Evolutionary conservation across 768 basidiomycete species (phyloP).

Genomic region (Tulasnella sp.): DNA sequence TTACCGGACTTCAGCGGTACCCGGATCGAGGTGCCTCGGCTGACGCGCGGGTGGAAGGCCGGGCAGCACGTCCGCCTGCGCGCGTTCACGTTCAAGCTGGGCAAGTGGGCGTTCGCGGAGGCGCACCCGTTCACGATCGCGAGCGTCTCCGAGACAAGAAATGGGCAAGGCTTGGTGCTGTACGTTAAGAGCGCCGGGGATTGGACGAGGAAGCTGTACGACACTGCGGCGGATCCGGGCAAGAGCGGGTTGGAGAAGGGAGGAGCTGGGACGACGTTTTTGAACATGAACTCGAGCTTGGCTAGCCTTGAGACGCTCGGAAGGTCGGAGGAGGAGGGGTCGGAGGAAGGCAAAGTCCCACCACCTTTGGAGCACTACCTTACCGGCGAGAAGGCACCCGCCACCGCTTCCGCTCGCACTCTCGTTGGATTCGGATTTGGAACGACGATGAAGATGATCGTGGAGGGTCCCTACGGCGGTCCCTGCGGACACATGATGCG

Average conservation of each 20-base stretch:
- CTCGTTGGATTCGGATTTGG: constrained; percentile 45
- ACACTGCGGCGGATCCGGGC: constrained; percentile 47
- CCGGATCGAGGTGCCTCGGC: constrained; percentile 28
- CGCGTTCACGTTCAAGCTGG: constrained; percentile 42
- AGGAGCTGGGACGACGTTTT: neutral
- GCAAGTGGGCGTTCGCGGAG: constrained; percentile 54
- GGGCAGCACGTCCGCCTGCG: constrained; percentile 79
- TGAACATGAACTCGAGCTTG: neutral
- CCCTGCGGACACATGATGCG: constrained; percentile 57
- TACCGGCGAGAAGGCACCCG: constrained; percentile 44
- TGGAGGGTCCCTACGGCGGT: constrained; percentile 71
- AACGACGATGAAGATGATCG: constrained; percentile 52
- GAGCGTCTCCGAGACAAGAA: constrained; percentile 52
- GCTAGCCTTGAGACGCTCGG: neutral
- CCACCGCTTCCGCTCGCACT: constrained; percentile 61
- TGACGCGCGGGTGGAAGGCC: constrained; percentile 34
- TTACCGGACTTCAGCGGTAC: constrained; percentile 65
- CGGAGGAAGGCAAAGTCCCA: neutral
- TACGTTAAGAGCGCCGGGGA: constrained; percentile 32
- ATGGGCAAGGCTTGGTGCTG: constrained; percentile 57
- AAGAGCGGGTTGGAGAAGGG: neutral
- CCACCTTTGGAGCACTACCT: neutral
- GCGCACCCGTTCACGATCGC: constrained; percentile 84
- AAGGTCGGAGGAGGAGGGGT: neutral
- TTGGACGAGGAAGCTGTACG: constrained; percentile 33